Evolutionary conservation across 306 rosid genomes (phyloP).

Genomic region (Acacia acuminata): DNA sequence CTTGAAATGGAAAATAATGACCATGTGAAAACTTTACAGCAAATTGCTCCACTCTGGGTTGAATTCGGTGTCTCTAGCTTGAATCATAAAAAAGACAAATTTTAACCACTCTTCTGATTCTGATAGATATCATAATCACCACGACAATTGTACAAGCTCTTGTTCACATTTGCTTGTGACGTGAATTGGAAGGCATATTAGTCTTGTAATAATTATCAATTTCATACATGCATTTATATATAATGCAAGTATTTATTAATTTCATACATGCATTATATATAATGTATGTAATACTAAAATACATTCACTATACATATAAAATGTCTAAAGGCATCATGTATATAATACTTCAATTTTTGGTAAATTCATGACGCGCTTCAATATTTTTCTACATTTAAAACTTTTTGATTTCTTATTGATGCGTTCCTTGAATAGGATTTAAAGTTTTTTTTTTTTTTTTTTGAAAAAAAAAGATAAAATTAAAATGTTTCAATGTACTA

Average conservation of each 20-base stretch:
- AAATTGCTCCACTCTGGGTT: constrained; percentile 30
- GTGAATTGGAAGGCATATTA: constrained; percentile 5
- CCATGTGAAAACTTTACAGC: constrained; percentile 30
- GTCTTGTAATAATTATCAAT: background rate
- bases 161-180: background rate
- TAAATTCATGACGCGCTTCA: background rate
- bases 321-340: background rate
- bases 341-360: background rate
- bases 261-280: no score
- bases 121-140: constrained; percentile 29
- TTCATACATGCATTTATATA: background rate
- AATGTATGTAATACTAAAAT: background rate
- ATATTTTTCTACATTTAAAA: background rate
- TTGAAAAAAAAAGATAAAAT: background rate
- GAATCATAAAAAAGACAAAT: constrained; percentile 37
- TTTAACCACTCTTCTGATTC: constrained; percentile 38
- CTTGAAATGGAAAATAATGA: constrained; percentile 25
- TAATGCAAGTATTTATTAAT: background rate
- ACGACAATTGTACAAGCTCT: background rate
- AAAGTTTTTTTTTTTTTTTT: background rate
- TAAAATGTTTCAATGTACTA: background rate
- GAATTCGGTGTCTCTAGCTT: constrained; percentile 29
- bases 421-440: background rate
- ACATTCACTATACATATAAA: background rate
- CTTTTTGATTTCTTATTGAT: background rate